phyloP scores from a whole-genome alignment of 2,329 filamentous ascomycete species.

The Colletotrichum phormii region DNA sequence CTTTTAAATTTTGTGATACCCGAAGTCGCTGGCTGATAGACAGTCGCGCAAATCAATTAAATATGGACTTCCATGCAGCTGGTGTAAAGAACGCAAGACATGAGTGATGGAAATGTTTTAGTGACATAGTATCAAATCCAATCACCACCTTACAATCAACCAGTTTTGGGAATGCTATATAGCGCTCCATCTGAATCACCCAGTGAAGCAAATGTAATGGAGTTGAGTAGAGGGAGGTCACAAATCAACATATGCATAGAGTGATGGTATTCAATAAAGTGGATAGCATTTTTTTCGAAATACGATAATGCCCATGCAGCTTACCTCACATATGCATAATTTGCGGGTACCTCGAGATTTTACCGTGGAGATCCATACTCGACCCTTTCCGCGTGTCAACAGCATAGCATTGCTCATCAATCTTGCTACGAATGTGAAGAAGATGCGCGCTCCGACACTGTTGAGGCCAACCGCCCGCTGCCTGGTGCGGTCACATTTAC shows the following conservation, averaged over 20 bases:
- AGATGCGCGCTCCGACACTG: conserved; percentile 28
- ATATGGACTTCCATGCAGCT: too few species aligned
- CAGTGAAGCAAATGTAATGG: not conserved
- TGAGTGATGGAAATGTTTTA: not conserved
- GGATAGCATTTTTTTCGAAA: not conserved
- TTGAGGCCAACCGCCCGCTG: conserved; percentile 12
- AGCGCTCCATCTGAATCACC: not conserved
- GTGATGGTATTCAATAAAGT: not conserved
- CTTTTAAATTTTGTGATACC: not conserved
- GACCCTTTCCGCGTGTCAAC: not conserved
- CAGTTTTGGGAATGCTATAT: not conserved
- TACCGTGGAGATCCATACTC: not conserved
- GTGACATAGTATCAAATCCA: not conserved
- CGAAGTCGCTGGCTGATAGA: not conserved
- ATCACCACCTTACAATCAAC: not conserved
- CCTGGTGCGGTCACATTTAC: not conserved
- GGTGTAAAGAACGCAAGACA: not conserved
- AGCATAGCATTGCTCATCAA: not conserved
- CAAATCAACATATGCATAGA: not conserved
- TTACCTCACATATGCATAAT: conserved; percentile 1
- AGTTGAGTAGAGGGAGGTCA: not conserved
- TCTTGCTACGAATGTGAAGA: not conserved
- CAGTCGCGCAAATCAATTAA: not conserved
- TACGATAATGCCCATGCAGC: not conserved
- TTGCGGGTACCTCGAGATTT: conserved; percentile 14